A percentile compares a stretch with the other conserved stretches of the same genome.
Conservation (phyloP, 179 eudicot species). For the Spergularia azorica region DNA sequence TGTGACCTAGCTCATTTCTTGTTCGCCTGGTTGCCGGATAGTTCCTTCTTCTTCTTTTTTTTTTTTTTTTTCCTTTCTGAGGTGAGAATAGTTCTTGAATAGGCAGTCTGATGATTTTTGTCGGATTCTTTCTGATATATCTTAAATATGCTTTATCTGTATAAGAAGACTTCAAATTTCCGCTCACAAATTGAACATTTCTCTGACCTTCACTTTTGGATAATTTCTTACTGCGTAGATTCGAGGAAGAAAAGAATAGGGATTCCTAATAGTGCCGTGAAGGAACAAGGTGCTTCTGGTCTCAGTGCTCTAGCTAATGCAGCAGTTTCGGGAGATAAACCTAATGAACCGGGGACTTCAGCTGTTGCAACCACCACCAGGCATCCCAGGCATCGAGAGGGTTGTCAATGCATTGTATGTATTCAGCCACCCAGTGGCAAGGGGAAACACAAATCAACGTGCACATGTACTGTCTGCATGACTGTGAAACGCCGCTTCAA, state of each 20-base stretch:
- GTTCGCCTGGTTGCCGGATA: neutral
- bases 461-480: conserved; percentile 80
- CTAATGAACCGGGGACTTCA: conserved; percentile 47
- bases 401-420: conserved; percentile 96
- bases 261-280: conserved; percentile 30
- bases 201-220: conserved; percentile 10
- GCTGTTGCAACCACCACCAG: conserved; percentile 74
- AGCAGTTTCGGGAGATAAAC: conserved; percentile 64
- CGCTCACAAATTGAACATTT: neutral
- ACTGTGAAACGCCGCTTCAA: conserved; percentile 92
- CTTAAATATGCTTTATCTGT: too few relatives aligned
- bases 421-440: conserved; percentile 98
- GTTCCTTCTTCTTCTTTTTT: neutral
- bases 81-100: neutral
- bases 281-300: conserved; percentile 60
- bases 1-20: neutral
- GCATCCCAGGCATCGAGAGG: conserved; percentile 97
- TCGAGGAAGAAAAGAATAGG: conserved; percentile 51
- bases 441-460: conserved; percentile 80
- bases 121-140: too few relatives aligned
- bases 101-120: too few relatives aligned
- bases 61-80: neutral
- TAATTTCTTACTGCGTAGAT: conserved; percentile 34
- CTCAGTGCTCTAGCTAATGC: conserved; percentile 86
- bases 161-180: neutral